Percentiles rank a stretch among this genome's conserved stretches.
Evolutionary conservation across 164 flowering plant species (phyloP).

Genomic region (Echeveria elegans): DNA sequence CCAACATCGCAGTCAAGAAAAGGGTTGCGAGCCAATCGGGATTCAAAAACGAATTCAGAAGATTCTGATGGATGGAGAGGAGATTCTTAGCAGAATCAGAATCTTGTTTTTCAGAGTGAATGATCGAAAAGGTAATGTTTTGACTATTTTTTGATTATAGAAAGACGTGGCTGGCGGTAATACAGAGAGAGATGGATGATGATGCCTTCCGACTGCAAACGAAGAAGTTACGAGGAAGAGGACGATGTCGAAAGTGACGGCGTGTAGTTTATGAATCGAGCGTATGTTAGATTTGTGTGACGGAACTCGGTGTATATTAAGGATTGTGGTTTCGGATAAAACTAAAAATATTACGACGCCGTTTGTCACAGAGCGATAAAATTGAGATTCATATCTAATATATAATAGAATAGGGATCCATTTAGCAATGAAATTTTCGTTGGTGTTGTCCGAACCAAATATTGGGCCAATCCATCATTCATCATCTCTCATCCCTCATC

Average conservation of each 20-base stretch:
- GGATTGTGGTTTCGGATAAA: too few relatives aligned
- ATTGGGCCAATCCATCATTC: too few relatives aligned
- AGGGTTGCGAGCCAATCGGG: neutral
- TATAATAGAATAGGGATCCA: too few relatives aligned
- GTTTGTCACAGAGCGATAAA: too few relatives aligned
- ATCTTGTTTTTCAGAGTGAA: neutral
- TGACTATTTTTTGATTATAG: neutral
- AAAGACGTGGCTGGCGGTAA: slow-evolving; percentile 3
- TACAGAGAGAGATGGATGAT: neutral
- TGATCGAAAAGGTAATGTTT: neutral
- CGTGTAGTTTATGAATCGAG: slow-evolving; percentile 3
- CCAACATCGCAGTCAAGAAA: neutral
- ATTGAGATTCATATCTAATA: too few relatives aligned
- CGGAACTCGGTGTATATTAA: too few relatives aligned
- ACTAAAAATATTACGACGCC: too few relatives aligned
- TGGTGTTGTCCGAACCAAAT: too few relatives aligned
- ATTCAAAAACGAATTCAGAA: neutral
- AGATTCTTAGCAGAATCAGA: neutral
- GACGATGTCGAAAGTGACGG: neutral
- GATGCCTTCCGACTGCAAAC: neutral
- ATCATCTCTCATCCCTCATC: too few relatives aligned
- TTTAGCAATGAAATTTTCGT: too few relatives aligned
- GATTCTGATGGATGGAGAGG: neutral
- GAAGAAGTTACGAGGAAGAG: slow-evolving; percentile 6
- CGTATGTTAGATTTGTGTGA: neutral